Percentiles rank a stretch among this genome's conserved stretches.
phyloP scores from a whole-genome alignment of 495 filamentous ascomycete species.

The Paragyromitra xinjiangensis region DNA sequence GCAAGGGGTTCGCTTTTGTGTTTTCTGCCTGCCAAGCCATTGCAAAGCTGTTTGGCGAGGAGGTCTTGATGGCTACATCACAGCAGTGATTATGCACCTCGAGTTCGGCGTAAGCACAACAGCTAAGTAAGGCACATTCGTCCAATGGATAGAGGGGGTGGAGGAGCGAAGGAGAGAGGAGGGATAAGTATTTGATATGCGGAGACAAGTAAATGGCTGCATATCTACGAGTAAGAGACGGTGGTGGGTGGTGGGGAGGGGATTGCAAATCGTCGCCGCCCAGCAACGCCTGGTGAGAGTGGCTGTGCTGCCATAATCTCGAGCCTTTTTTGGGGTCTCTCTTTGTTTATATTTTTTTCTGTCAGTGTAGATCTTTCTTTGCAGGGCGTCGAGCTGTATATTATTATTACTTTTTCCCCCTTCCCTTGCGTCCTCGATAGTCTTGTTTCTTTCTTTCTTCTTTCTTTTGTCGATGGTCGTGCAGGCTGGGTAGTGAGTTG shows the following conservation, averaged over 20 bases:
- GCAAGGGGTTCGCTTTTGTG: conserved; percentile 2
- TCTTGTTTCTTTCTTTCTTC: conserved; percentile 13
- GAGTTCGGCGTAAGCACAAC: conserved; percentile 5
- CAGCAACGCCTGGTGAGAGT: conserved; percentile 14
- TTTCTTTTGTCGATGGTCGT: not conserved
- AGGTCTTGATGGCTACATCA: not conserved
- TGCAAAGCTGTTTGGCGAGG: not conserved
- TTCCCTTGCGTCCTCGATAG: not conserved
- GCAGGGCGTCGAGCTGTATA: conserved; percentile 2
- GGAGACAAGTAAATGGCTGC: conserved; percentile 6
- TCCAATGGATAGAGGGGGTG: conserved; percentile 3
- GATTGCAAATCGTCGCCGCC: conserved; percentile 9
- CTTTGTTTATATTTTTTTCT: conserved; percentile 20
- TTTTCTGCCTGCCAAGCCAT: conserved; percentile 28
- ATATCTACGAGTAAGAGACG: conserved; percentile 1
- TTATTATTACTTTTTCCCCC: conserved; percentile 17
- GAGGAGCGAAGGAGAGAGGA: conserved; percentile 3
- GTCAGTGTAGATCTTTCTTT: conserved; percentile 11
- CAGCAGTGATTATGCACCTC: not conserved
- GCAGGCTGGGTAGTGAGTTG: conserved; percentile 14
- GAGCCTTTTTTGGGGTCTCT: conserved; percentile 14
- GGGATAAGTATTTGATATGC: conserved; percentile 33
- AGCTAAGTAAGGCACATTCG: conserved; percentile 13
- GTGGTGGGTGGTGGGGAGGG: not conserved
- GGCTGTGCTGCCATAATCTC: conserved; percentile 18